These are phyloP conservation scores for Citrus sp. DNA, from an alignment of 345 rosid species.

Conservation along the genomic window DNA sequence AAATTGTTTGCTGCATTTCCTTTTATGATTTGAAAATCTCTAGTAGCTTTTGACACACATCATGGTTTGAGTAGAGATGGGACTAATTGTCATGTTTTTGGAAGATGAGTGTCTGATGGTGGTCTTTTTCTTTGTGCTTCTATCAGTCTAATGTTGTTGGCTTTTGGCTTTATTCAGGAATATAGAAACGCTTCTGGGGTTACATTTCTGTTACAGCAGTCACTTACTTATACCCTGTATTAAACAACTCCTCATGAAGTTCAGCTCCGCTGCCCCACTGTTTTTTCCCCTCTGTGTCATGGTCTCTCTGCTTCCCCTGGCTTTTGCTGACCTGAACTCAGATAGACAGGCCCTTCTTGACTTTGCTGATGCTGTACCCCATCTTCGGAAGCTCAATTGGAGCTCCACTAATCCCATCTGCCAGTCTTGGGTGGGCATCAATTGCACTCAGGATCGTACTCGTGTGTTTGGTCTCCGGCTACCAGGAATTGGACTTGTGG, in stretches of 20 bases:
- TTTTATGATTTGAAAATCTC: neutral
- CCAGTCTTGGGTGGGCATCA: conserved; percentile 70
- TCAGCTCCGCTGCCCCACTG: conserved; percentile 22
- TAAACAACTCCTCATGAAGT: conserved; percentile 32
- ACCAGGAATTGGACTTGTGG: conserved; percentile 72
- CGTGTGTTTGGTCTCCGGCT: conserved; percentile 57
- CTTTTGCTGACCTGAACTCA: conserved; percentile 51
- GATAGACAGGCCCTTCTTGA: conserved; percentile 70
- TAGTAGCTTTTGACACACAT: neutral
- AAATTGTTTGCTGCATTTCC: neutral
- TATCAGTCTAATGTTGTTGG: conserved; percentile 13
- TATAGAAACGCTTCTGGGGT: conserved; percentile 17
- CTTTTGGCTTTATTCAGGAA: conserved; percentile 38
- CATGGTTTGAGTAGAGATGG: neutral
- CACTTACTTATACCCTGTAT: conserved; percentile 8
- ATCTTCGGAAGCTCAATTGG: conserved; percentile 63
- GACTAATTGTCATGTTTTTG: neutral
- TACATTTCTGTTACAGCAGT: conserved; percentile 22
- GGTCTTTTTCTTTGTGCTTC: neutral
- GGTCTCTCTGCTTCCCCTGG: conserved; percentile 30
- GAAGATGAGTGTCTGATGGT: neutral
- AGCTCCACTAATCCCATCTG: conserved; percentile 45
- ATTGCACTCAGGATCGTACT: conserved; percentile 36
- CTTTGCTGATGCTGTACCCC: conserved; percentile 56
- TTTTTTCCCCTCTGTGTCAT: conserved; percentile 29